phyloP scores from a whole-genome alignment of 768 basidiomycete species.

The Amanita pallidorosea region DNA sequence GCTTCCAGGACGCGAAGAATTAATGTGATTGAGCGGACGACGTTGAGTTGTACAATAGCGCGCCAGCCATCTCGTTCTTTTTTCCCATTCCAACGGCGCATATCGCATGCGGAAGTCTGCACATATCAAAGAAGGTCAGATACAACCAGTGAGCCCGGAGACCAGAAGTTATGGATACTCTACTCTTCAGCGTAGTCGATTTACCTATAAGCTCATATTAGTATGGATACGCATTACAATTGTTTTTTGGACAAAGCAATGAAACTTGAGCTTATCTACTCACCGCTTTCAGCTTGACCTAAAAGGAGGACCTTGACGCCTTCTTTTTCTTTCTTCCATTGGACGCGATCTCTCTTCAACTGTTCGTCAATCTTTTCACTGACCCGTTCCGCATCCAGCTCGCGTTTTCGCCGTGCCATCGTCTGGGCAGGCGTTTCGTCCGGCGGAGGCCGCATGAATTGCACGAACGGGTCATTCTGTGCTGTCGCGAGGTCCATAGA shows the following conservation, averaged over 20 bases:
- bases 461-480: conserved; percentile 31
- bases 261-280: conserved; percentile 16
- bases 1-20: conserved; percentile 53
- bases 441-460: conserved; percentile 35
- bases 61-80: conserved; percentile 68
- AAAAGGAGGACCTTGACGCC: conserved; percentile 48
- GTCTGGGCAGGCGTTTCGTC: conserved; percentile 44
- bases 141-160: background rate
- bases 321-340: conserved; percentile 32
- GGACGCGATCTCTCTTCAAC: conserved; percentile 35
- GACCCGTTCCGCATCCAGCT: conserved; percentile 33
- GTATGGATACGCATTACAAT: too few species aligned
- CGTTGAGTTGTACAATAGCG: conserved; percentile 68
- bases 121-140: background rate
- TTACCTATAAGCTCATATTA: conserved; percentile 44
- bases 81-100: conserved; percentile 49
- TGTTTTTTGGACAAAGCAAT: too few species aligned
- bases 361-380: conserved; percentile 53
- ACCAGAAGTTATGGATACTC: conserved; percentile 10
- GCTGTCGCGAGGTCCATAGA: conserved; percentile 24
- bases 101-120: conserved; percentile 68
- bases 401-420: conserved; percentile 32
- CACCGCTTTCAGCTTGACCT: conserved; percentile 59
- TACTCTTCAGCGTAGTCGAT: conserved; percentile 61
- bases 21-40: conserved; percentile 58